Evolutionary conservation across 192 early-diverging fungal genomes (phyloP).

Genomic region (Mortierella hygrophila): DNA sequence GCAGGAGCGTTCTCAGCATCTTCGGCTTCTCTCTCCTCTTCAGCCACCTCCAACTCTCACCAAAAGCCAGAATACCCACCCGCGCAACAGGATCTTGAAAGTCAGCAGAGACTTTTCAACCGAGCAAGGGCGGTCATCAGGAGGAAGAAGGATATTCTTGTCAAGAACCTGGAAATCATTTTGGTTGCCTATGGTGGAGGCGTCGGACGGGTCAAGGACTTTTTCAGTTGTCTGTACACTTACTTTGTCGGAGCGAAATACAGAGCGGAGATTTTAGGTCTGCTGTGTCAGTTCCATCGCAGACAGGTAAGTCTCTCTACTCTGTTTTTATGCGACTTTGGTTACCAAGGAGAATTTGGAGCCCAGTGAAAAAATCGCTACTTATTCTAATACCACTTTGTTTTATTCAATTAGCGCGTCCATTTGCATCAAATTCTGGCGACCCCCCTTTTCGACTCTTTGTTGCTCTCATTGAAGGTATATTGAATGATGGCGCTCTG

Average conservation of each 20-base stretch:
- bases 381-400: neutral
- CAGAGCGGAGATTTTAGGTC: slow-evolving; percentile 60
- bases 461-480: slow-evolving; percentile 67
- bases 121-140: slow-evolving; percentile 33
- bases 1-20: slow-evolving; percentile 1
- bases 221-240: slow-evolving; percentile 62
- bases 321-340: neutral
- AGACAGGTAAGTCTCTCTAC: slow-evolving; percentile 54
- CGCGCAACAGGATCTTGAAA: slow-evolving; percentile 28
- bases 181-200: slow-evolving; percentile 37
- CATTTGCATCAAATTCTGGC: slow-evolving; percentile 67
- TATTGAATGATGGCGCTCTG: neutral
- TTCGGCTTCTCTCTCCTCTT: neutral
- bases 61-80: slow-evolving; percentile 18
- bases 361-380: neutral
- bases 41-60: neutral
- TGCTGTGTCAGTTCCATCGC: slow-evolving; percentile 64
- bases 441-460: slow-evolving; percentile 63
- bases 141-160: slow-evolving; percentile 40
- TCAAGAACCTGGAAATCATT: slow-evolving; percentile 39
- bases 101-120: slow-evolving; percentile 24
- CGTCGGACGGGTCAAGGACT: slow-evolving; percentile 54
- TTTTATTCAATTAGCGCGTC: slow-evolving; percentile 47
- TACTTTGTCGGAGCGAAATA: slow-evolving; percentile 63
- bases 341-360: neutral